Percentiles rank a stretch among this genome's conserved stretches.
Conservation (phyloP, 495 filamentous ascomycete species). For the Aspergillus ostianus region DNA sequence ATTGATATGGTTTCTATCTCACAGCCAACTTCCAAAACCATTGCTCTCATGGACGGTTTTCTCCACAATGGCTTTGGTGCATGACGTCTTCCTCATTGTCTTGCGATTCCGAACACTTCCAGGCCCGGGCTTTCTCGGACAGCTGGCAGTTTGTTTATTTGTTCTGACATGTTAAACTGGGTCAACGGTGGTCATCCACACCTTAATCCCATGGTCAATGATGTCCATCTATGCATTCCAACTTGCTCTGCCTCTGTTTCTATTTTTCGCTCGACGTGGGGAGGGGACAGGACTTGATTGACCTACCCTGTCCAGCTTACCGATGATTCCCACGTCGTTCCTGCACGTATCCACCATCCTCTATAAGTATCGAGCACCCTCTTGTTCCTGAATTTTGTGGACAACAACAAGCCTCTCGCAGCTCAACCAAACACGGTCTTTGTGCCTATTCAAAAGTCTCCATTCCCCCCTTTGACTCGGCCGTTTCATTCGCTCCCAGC, state of each 20-base stretch:
- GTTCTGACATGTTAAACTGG: conserved; percentile 8
- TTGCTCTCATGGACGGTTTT: conserved; percentile 8
- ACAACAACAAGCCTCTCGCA: not conserved
- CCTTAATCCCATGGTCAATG: conserved; percentile 16
- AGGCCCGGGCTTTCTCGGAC: conserved; percentile 18
- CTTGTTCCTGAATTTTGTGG: conserved; percentile 37
- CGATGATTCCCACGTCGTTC: conserved; percentile 12
- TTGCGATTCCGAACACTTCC: conserved; percentile 12
- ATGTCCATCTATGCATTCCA: conserved; percentile 7
- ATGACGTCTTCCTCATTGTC: conserved; percentile 21
- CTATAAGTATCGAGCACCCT: conserved; percentile 47
- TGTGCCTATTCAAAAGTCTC: not conserved
- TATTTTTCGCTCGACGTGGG: conserved; percentile 17
- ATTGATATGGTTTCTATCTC: conserved; percentile 9
- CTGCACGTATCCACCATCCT: conserved; percentile 12
- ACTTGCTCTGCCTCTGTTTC: conserved; percentile 14
- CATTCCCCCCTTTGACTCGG: not conserved
- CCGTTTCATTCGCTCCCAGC: conserved; percentile 13
- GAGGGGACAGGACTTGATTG: conserved; percentile 5
- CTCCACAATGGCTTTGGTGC: conserved; percentile 14
- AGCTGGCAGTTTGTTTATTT: conserved; percentile 12
- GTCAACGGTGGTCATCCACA: conserved; percentile 6
- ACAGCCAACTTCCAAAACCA: conserved; percentile 5
- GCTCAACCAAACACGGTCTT: conserved; percentile 7
- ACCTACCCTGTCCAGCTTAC: conserved; percentile 8